phyloP scores from a whole-genome alignment of 306 rosid species.

The Gastrolobium villosum region DNA sequence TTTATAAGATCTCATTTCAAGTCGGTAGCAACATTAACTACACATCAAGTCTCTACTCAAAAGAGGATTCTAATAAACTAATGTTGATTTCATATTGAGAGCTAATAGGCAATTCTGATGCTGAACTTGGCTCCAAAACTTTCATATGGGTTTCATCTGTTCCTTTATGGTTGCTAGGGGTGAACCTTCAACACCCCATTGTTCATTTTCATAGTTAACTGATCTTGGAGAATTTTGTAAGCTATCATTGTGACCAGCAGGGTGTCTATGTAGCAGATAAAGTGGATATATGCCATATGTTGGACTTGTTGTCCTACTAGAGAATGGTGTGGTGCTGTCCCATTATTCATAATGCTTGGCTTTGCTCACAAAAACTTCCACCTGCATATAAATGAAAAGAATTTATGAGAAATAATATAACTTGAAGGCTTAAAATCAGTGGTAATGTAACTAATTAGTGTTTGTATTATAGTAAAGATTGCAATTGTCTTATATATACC shows the following conservation, averaged over 20 bases:
- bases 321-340: conserved; percentile 55
- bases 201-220: conserved; percentile 54
- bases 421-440: too few species aligned
- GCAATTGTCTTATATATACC: conserved; percentile 86
- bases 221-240: conserved; percentile 55
- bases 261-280: conserved; percentile 62
- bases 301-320: conserved; percentile 72
- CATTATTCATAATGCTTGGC: too few species aligned
- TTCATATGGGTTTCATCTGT: conserved; percentile 37
- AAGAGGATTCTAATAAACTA: conserved; percentile 54
- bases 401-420: too few species aligned
- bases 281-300: conserved; percentile 72
- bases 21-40: neutral
- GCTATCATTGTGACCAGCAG: conserved; percentile 45
- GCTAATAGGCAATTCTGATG: conserved; percentile 35
- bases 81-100: conserved; percentile 53
- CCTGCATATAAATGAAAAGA: too few species aligned
- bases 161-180: conserved; percentile 36
- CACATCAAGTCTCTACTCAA: conserved; percentile 46
- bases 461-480: conserved; percentile 76
- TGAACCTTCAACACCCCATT: conserved; percentile 56
- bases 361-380: too few species aligned
- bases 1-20: neutral
- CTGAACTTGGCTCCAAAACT: conserved; percentile 46
- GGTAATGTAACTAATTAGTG: conserved; percentile 58